phyloP scores from a whole-genome alignment of 176 grass and related monocot genomes.

The Puccinellia tenuiflora region DNA sequence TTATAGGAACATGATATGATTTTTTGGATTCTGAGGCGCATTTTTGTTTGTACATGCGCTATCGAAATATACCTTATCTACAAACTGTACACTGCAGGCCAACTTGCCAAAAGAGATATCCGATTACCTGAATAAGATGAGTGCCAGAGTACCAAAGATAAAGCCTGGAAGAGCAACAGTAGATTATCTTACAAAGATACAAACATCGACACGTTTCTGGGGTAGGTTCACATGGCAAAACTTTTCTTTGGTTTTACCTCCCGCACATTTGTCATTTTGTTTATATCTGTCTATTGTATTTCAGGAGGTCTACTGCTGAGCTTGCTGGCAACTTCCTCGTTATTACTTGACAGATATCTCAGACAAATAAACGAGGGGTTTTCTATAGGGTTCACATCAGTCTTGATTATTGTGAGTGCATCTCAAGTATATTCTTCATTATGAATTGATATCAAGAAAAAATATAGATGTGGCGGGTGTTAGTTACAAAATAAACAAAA shows the following conservation, averaged over 20 bases:
- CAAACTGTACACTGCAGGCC: constrained; percentile 40
- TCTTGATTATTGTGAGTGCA: constrained; percentile 93
- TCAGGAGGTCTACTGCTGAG: constrained; percentile 82
- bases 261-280: not conserved
- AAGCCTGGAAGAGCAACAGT: constrained; percentile 93
- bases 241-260: constrained; percentile 11
- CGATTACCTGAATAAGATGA: constrained; percentile 97
- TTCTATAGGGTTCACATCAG: constrained; percentile 88
- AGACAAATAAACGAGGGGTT: constrained; percentile 82
- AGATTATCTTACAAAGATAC: constrained; percentile 91
- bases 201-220: constrained; percentile 98
- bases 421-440: constrained; percentile 23
- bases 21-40: not conserved
- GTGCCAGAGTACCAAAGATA: constrained; percentile 82
- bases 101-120: constrained; percentile 96
- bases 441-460: constrained; percentile 6
- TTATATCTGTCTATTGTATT: constrained; percentile 17
- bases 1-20: not conserved
- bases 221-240: constrained; percentile 39
- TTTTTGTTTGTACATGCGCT: not conserved
- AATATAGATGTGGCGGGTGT: not conserved
- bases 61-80: constrained; percentile 17
- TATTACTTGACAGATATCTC: constrained; percentile 89
- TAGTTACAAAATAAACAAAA: too few species aligned
- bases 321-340: constrained; percentile 81